Evolutionary conservation across 129 eudicot genomes (phyloP).

Genomic region (Flaveria trinervia): DNA sequence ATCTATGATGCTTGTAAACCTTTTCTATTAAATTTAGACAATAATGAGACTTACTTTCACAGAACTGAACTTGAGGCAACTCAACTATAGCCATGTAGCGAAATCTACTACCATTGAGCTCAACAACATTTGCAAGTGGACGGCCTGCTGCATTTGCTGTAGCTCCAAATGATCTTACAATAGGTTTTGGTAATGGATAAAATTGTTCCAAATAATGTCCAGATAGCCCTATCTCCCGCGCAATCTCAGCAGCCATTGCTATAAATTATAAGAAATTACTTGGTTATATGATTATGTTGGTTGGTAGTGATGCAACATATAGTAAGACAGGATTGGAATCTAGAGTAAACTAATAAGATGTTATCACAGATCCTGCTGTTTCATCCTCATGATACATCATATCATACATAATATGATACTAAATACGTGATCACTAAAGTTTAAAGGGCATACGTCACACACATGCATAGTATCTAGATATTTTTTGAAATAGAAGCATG

Average conservation of each 20-base stretch:
- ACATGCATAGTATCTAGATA: background rate
- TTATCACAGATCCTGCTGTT: background rate
- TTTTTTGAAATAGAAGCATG: background rate
- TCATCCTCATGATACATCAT: background rate
- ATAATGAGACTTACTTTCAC: constrained; percentile 17
- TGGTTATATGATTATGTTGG: background rate
- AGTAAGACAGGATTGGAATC: constrained; percentile 15
- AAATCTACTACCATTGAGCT: constrained; percentile 4
- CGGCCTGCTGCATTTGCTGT: background rate
- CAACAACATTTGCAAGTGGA: constrained; percentile 18
- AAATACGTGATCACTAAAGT: background rate
- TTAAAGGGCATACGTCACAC: constrained; percentile 4
- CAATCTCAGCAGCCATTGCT: constrained; percentile 11
- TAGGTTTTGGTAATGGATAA: background rate
- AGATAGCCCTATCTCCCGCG: background rate
- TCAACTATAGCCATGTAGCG: constrained; percentile 17
- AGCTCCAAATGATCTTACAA: constrained; percentile 4
- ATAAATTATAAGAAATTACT: background rate
- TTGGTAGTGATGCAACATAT: background rate
- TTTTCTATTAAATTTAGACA: background rate
- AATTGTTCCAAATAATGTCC: background rate
- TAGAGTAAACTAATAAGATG: constrained; percentile 12
- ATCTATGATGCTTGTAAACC: background rate
- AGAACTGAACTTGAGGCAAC: constrained; percentile 19
- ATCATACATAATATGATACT: background rate